Evolutionary conservation across 495 filamentous ascomycete genomes (phyloP), one percentile per base, ranked within the genome.

Genomic region (Hypoxylon trugodes): DNA sequence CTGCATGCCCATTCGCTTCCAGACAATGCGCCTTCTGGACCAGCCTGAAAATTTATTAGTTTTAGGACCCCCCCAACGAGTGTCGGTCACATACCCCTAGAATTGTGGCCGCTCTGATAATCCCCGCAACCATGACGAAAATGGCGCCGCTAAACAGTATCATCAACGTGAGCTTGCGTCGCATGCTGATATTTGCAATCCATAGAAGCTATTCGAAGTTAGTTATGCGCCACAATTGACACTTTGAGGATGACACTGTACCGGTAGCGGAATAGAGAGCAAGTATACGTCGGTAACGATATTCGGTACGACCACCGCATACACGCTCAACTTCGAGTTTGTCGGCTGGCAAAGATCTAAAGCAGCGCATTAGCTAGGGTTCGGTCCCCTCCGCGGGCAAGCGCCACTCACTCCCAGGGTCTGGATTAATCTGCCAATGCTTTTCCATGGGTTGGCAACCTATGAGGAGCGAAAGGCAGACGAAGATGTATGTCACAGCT

Each of bases 401-500:
- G 40, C 13, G 3, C 69, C 36, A 33, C 79, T 77, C 83, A 52
- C 7, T 68, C 2, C 82, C 82, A 5, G 83, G 83, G 22, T 85
- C 61, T 1, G 83, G 82, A 46, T 81, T 77, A n/a, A 86, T 85
- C 63, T 85, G 83, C 83, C 83, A 86, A 59, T 81, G 76, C 46
- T 78, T 81, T 9, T 78, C 55, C 3, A 86, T 67, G 3, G 82
- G 82, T 28, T 69, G 71, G 62, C 86, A 89, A 2, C 79, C 76
- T 0, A 86, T 72, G 1, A 87, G 73, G 48, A 88, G 82, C 0
- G 82, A 80, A 12, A 80, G 73, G 4, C 83, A 55, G 0, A 84
- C 83, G 0, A 77, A 76, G n/a, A 88, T 33, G 62, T 83, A 88
- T 2, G 83, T 87, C 0, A 43, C 26, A 0, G 65, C 76, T 50